These are phyloP conservation scores for Penicillium sp. DNA, from an alignment of 2,329 filamentous ascomycete genomes.

Conservation along the genomic window DNA sequence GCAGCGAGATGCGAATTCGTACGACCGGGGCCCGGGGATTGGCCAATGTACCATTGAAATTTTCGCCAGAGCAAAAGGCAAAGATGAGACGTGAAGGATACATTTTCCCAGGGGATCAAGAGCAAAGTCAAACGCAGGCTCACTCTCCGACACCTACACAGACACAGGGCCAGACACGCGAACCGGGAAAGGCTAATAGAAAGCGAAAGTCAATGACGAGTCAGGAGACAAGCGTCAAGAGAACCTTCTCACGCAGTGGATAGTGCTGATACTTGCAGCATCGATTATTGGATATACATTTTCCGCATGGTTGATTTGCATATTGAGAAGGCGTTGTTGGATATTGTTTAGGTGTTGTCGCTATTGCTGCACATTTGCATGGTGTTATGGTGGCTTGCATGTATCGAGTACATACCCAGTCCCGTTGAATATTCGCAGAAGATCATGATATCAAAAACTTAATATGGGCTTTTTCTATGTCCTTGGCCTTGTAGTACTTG, in stretches of 20 bases:
- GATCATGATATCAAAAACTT: no score
- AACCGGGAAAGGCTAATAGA: no score
- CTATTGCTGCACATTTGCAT: slow-evolving; percentile 8
- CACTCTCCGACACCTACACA: no score
- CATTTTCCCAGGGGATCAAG: no score
- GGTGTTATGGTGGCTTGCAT: slow-evolving; percentile 6
- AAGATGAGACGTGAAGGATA: slow-evolving; percentile 10
- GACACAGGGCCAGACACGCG: no score
- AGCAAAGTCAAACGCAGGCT: no score
- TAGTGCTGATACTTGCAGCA: neutral
- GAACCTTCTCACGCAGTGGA: slow-evolving; percentile 6
- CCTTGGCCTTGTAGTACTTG: no score
- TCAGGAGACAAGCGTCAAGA: no score
- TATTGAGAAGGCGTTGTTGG: neutral
- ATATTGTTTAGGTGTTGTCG: neutral
- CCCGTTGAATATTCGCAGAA: no score
- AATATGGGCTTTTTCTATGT: no score
- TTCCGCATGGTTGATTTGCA: neutral
- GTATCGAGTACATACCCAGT: no score
- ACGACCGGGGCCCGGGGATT: slow-evolving; percentile 41
- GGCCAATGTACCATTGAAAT: slow-evolving; percentile 38
- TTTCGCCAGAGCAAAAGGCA: slow-evolving; percentile 11
- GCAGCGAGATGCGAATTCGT: slow-evolving; percentile 42
- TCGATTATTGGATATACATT: neutral
- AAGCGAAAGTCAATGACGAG: no score